These are phyloP conservation scores for Kwoniella sp. DNA, from an alignment of 768 basidiomycete species.

Conservation along the genomic window DNA sequence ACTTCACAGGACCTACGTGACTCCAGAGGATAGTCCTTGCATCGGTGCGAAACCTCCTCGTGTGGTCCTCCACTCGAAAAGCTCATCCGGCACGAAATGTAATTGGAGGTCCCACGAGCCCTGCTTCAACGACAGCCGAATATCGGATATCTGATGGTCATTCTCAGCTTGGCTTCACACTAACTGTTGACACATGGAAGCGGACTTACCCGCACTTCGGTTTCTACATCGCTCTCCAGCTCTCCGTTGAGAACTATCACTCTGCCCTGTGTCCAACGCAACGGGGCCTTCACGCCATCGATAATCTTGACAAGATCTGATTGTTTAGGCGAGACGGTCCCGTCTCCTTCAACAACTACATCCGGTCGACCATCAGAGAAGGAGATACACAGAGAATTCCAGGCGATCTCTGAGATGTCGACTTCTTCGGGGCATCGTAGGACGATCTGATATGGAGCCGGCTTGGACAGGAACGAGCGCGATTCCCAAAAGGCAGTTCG, in stretches of 20 bases:
- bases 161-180: background rate
- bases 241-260: conserved; percentile 62
- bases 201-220: conserved; percentile 57
- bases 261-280: conserved; percentile 61
- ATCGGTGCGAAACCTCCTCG: conserved; percentile 6
- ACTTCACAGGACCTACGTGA: conserved; percentile 22
- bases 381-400: conserved; percentile 60
- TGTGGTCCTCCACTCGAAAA: conserved; percentile 13
- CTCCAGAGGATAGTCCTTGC: conserved; percentile 2
- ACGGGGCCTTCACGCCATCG: conserved; percentile 50
- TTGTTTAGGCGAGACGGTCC: background rate
- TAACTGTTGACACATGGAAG: background rate
- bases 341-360: conserved; percentile 52
- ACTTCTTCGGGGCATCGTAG: conserved; percentile 58
- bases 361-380: conserved; percentile 58
- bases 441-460: conserved; percentile 69
- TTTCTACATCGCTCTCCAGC: conserved; percentile 56
- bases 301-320: conserved; percentile 53
- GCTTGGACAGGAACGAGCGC: conserved; percentile 60
- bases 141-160: conserved; percentile 15
- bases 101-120: conserved; percentile 67
- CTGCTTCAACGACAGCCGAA: conserved; percentile 53
- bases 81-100: conserved; percentile 54
- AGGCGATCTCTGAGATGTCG: conserved; percentile 59
- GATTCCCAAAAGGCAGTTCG: conserved; percentile 67